Base-by-base conservation (phyloP, 2,329 filamentous ascomycete species). In the Emmonsiellopsis sp. region DNA sequence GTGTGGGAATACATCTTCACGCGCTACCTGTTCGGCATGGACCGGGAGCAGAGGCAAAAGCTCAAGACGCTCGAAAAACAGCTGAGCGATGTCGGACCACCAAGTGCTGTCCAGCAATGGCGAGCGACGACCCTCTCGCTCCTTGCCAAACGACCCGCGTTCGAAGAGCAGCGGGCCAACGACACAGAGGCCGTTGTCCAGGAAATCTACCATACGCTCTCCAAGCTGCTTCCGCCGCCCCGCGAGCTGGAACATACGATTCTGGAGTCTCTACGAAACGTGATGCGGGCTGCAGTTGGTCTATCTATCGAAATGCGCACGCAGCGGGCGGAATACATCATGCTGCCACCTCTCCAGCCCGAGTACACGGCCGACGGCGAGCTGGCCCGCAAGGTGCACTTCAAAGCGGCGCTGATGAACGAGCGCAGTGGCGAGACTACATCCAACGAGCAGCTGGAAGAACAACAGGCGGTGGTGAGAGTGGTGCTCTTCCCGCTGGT, bases 1-100 rank as follows among this genome's bases (percentile, higher is more conserved):
- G 85, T 98, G 50, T 98, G 91, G 91, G 93, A 98, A 71, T 96
- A 94, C 65, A 85, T 98, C 67, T 98, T 98, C 68, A 96, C 92
- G 7, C 84, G 93, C 58, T 98, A 98, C 69, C 83, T 98, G 31
- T 98, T 98, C 68, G 93, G 93, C 63, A 95, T 98, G 89, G 93
- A 98, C 68, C 83, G 91, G 62, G 93, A 97, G 71, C 93, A 98
- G 72, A 84, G 93, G 62, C 91, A 97, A 71, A 97, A 97, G 72
- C 85, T 98, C 68, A 97, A 98, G 75, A 84, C 87, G 36, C 81
- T 98, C 7, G 94, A 98, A 74, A 96, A 95, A 76, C 85, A 87
- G 40, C 79, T 98, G 33, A 80, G 81, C 17, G 93, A 98, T 67
- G 87, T 95, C 62, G 93, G 92, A 48, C 89, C 92, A 32, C 78